A percentile compares a stretch with the other conserved stretches of the same genome.
Evolutionary conservation across 75 land plant genomes (phyloP).

Genomic region (Pinus albicaulis): DNA sequence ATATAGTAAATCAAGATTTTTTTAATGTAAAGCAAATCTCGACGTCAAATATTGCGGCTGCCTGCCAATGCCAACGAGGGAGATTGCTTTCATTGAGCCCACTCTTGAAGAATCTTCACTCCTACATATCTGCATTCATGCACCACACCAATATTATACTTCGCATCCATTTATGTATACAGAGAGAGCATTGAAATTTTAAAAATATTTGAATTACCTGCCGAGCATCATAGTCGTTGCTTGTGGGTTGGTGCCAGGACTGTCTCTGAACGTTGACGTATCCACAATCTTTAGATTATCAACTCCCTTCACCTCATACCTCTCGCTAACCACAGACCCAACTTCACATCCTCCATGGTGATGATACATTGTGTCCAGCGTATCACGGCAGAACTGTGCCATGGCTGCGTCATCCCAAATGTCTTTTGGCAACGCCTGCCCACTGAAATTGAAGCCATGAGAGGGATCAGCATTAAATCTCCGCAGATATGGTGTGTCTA

Average conservation of each 20-base stretch:
- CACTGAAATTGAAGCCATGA: slow-evolving; percentile 1
- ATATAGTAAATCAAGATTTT: too few relatives aligned
- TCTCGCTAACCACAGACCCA: slow-evolving; percentile 13
- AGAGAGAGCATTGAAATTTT: too few relatives aligned
- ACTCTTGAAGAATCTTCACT: too few relatives aligned
- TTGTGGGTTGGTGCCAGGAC: neutral
- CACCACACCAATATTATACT: too few relatives aligned
- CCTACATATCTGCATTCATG: too few relatives aligned
- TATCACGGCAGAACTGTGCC: slow-evolving; percentile 13
- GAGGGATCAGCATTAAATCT: neutral
- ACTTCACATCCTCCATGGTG: slow-evolving; percentile 27
- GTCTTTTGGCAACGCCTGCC: slow-evolving; percentile 4
- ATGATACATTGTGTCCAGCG: slow-evolving; percentile 20
- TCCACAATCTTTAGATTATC: slow-evolving; percentile 23
- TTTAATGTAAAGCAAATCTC: too few relatives aligned
- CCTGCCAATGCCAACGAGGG: too few relatives aligned
- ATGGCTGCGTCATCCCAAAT: slow-evolving; percentile 6
- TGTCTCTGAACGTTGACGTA: slow-evolving; percentile 15
- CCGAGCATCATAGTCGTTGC: neutral
- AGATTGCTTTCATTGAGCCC: too few relatives aligned
- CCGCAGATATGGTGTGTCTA: neutral
- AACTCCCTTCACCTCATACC: slow-evolving; percentile 18
- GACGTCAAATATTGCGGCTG: too few relatives aligned
- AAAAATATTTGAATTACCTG: neutral
- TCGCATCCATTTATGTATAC: too few relatives aligned